phyloP scores from a whole-genome alignment of 1,284 basidiomycete species.

The Somion occarium region DNA sequence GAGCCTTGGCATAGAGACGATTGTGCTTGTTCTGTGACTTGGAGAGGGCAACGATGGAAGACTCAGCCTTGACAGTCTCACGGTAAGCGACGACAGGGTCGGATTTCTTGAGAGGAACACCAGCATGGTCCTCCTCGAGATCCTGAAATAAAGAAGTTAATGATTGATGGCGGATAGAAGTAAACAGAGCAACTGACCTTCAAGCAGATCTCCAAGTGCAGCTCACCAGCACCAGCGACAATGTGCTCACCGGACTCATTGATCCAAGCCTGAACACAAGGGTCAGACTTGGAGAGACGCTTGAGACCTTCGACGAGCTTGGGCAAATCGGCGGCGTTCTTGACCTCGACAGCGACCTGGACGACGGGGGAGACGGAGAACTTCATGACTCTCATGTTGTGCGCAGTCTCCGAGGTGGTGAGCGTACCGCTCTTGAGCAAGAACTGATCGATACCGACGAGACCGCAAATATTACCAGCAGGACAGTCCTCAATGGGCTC shows the following conservation, averaged over 20 bases:
- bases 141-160: conserved; percentile 44
- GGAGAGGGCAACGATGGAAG: conserved; percentile 93
- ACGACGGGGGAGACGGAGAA: conserved; percentile 99
- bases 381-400: conserved; percentile 99
- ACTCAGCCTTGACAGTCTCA: conserved; percentile 97
- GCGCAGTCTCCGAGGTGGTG: conserved; percentile 96
- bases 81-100: conserved; percentile 98
- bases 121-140: conserved; percentile 99
- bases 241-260: conserved; percentile 95
- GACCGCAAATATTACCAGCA: conserved; percentile 97
- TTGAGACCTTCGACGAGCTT: conserved; percentile 99
- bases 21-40: conserved; percentile 99
- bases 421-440: conserved; percentile 99
- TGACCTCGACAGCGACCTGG: conserved; percentile 98
- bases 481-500: conserved; percentile 99
- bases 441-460: conserved; percentile 99
- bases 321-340: conserved; percentile 98
- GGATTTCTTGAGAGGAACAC: conserved; percentile 98
- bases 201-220: conserved; percentile 99
- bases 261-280: conserved; percentile 98
- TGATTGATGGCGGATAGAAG: neutral
- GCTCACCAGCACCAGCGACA: conserved; percentile 98
- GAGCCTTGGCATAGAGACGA: conserved; percentile 91
- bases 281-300: conserved; percentile 99
- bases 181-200: conserved; percentile 52